Base-by-base conservation (phyloP, 2,329 filamentous ascomycete genomes). In the Ophiocordyceps robertsii region DNA sequence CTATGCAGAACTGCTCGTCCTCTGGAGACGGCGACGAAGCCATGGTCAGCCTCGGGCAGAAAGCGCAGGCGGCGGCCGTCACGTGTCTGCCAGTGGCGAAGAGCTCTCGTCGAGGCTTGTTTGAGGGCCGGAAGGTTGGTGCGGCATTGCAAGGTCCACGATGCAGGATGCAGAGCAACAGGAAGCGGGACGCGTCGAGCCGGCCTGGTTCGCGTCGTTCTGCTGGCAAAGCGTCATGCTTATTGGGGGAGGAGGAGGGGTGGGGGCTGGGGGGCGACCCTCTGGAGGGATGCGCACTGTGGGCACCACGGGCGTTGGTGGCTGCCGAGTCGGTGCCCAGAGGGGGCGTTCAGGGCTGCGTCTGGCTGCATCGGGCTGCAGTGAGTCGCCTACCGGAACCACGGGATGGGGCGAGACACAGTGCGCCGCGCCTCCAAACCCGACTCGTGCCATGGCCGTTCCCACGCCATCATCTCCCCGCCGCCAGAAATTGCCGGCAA, bases 1-100 rank as follows among this genome's bases (percentile, higher is more conserved):
- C 77, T 62, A 73, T 57, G 14, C 55, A 51, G 41, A 54, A 47
- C 12, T 53, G 45, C n/a, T 53, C 52, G 29, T 53, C 53, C 37
- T 56, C 55, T 24, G 43, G 47, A 36, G 49, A 37, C 33, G 47
- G 48, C 19, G 48, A 45, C 29, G 56, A 58, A 40, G 56, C 52
- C 57, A 61, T 62, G 36, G 44, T 40, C 30, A 21, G 27, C 12
- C 31, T 27, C 24, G 24, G 9, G 24, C 24, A n/a, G 24, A 39
- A 32, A 11, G 38, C 35, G 12, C 10, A 38, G 24, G 37, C n/a
- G 14, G 16, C 17, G 33, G n/a, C 33, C 33, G 16, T 36, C 24
- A 29, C 6, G 37, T 31, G 24, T 42, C 36, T 43, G 41, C 37
- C 33, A 35, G 17, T 19, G 19, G 19, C 19, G n/a, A 16, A 36